Conservation (phyloP, 768 basidiomycete species). For the Hebeloma cylindrosporum region DNA sequence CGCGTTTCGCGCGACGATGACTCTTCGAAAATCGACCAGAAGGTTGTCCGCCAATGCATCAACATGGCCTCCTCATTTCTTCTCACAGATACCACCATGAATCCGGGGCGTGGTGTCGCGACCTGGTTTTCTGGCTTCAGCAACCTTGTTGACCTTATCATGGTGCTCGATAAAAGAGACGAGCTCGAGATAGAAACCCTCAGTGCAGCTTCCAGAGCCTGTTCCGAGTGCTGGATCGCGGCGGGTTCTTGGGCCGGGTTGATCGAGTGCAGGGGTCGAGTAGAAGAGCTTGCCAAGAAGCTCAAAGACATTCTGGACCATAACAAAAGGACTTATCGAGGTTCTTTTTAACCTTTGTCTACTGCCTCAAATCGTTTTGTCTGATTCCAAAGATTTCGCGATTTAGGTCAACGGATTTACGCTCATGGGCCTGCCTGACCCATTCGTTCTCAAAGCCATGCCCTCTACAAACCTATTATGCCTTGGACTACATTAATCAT, state of each 20-base stretch:
- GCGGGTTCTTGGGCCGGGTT: slow-evolving; percentile 69
- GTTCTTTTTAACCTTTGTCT: slow-evolving; percentile 21
- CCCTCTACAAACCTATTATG: no score
- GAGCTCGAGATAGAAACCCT: slow-evolving; percentile 80
- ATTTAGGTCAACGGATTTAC: slow-evolving; percentile 28
- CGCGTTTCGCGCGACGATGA: slow-evolving; percentile 21
- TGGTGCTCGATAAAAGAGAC: slow-evolving; percentile 63
- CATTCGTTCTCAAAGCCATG: no score
- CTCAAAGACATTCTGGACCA: slow-evolving; percentile 59
- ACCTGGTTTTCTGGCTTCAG: slow-evolving; percentile 71
- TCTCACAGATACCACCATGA: slow-evolving; percentile 69
- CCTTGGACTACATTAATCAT: no score
- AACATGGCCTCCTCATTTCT: slow-evolving; percentile 77
- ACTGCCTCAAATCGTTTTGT: slow-evolving; percentile 7
- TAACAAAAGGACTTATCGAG: slow-evolving; percentile 51
- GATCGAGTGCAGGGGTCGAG: slow-evolving; percentile 60
- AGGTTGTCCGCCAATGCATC: slow-evolving; percentile 59
- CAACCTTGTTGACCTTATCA: slow-evolving; percentile 68
- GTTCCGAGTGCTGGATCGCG: slow-evolving; percentile 81
- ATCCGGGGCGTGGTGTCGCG: slow-evolving; percentile 51
- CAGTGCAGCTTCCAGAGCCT: slow-evolving; percentile 64
- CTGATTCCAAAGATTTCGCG: neutral
- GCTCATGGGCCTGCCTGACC: no score
- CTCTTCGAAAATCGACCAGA: slow-evolving; percentile 54
- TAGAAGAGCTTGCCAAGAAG: slow-evolving; percentile 59